phyloP scores from a whole-genome alignment of 2,329 filamentous ascomycete genomes.

The Apiospora pterosperma region DNA sequence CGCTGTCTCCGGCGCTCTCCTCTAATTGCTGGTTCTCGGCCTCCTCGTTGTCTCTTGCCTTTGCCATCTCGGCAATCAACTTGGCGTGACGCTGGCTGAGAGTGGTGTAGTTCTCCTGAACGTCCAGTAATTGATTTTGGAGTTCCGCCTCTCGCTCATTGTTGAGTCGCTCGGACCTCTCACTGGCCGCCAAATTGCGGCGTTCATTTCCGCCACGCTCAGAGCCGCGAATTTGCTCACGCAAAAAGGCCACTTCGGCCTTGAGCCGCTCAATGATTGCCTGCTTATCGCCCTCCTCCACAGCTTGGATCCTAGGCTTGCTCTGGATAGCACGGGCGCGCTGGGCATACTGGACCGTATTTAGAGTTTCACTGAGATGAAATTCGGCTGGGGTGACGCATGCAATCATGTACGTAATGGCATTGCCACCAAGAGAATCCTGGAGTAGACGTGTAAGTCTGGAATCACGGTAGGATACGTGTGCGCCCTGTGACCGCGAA shows the following conservation, averaged over 20 bases:
- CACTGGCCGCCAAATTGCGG: constrained; percentile 54
- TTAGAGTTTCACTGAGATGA: constrained; percentile 93
- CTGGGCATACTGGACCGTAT: constrained; percentile 96
- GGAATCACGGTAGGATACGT: constrained; percentile 98
- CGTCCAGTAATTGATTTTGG: constrained; percentile 88
- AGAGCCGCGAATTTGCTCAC: constrained; percentile 88
- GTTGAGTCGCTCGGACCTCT: constrained; percentile 73
- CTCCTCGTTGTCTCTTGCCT: constrained; percentile 69
- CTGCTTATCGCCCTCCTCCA: constrained; percentile 91
- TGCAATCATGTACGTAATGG: constrained; percentile 99
- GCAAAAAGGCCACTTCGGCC: constrained; percentile 87
- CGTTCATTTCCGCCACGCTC: constrained; percentile 61
- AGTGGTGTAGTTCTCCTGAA: constrained; percentile 91
- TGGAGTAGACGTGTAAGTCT: constrained; percentile 91
- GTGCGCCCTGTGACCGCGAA: constrained; percentile 78
- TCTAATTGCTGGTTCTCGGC: constrained; percentile 57
- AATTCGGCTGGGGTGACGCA: constrained; percentile 97
- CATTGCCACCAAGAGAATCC: constrained; percentile 93
- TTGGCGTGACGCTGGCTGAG: constrained; percentile 93
- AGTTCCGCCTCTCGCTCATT: constrained; percentile 85
- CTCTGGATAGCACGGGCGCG: constrained; percentile 94
- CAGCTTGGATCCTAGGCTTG: constrained; percentile 92
- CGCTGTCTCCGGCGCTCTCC: constrained; percentile 68
- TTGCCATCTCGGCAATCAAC: constrained; percentile 89
- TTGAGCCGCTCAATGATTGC: constrained; percentile 90